Base-by-base conservation (phyloP, 768 basidiomycete genomes). In the Panaeolus cyanescens region DNA sequence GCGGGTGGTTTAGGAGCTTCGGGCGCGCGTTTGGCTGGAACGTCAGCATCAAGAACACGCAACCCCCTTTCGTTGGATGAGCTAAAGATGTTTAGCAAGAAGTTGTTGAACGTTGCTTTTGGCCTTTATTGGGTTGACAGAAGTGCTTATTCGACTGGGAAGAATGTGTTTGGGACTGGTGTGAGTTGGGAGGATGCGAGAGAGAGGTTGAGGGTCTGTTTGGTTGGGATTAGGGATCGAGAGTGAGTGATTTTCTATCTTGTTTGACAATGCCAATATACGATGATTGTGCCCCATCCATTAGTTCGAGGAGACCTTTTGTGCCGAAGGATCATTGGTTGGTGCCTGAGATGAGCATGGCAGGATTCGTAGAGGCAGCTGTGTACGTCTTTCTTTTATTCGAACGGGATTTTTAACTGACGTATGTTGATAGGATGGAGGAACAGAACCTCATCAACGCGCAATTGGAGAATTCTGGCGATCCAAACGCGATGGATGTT, bases 31-130 rank as follows among this genome's bases (percentile, higher is more conserved):
- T n/a, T 40, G 45, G 39, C 58, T 20, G 59, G 56, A 28, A 59
- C 67, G 19, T 57, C 66, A 10, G 58, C 74, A 3, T 56, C 68
- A 15, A 68, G 76, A 4, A 70, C 79, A n/a, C 77, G 88, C 19
- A 96, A 95, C 63, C 91, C 95, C 0, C 81, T 99, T 1, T 80
- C 82, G 0, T 71, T 96, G 7, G 93, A 96, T 67, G 97, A 99
- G 65, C 81, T 98, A 20, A 75, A 80, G 32, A 78, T 83, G 4
- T 86, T 96, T 62, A 91, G 89, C 15, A 83, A 85, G n/a, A 85
- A 92, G 62, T 78, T 96, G 63, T 73, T 96, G 58, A 91, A 96
- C 68, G 83, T 96, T 54, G 93, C 91, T 1, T 97, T 95, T 69
- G 81, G 86, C 57, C 79, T 96, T 15, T 83, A 78, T 65, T 82